Evolutionary conservation across 306 rosid genomes (phyloP).

Genomic region (Sesbania bispinosa): DNA sequence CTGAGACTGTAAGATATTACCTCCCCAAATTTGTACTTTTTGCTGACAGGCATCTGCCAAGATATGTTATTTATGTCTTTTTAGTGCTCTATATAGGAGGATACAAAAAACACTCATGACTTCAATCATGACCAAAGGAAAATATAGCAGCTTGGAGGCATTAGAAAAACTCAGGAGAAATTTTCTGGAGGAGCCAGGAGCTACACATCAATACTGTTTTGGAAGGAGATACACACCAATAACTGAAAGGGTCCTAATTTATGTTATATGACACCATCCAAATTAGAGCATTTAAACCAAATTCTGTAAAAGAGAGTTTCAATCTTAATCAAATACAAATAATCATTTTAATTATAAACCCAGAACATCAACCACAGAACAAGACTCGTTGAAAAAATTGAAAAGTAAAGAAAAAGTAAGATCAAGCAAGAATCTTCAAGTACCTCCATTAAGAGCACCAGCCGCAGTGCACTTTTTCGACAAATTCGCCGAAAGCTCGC

Average conservation of each 20-base stretch:
- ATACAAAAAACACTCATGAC: no score
- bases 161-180: not conserved
- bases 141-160: not conserved
- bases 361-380: not conserved
- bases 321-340: not conserved
- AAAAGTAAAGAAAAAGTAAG: not conserved
- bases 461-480: conserved; percentile 64
- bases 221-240: conserved; percentile 1
- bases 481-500: conserved; percentile 79
- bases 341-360: not conserved
- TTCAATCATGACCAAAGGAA: not conserved
- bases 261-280: not conserved
- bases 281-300: not conserved
- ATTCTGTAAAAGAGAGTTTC: not conserved
- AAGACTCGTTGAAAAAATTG: not conserved
- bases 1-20: not conserved
- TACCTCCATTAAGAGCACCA: conserved; percentile 78
- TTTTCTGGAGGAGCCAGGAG: not conserved
- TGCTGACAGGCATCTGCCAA: no score
- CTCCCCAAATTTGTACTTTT: no score
- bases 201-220: not conserved
- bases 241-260: conserved; percentile 4
- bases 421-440: not conserved
- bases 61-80: no score
- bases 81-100: no score